Percentiles rank a stretch among this genome's conserved stretches.
These are phyloP conservation scores for Plasmodium gaboni DNA, from an alignment of 169 alveolate species.

Conservation along the genomic window DNA sequence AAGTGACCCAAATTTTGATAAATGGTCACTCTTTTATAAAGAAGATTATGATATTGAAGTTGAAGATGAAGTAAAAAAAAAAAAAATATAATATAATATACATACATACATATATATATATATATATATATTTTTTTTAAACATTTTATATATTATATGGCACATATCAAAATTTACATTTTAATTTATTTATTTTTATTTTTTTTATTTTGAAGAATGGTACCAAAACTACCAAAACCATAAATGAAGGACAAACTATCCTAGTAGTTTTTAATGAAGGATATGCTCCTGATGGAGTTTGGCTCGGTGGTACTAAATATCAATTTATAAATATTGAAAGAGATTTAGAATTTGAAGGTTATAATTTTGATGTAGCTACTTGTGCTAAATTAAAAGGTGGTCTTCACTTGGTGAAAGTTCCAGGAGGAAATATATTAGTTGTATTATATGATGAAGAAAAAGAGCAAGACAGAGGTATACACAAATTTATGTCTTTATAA, in stretches of 20 bases:
- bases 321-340: conserved; percentile 83
- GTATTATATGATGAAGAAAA: conserved; percentile 84
- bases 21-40: conserved; percentile 61
- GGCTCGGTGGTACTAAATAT: conserved; percentile 85
- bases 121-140: background rate
- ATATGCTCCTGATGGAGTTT: conserved; percentile 82
- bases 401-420: conserved; percentile 83
- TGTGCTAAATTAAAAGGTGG: conserved; percentile 87
- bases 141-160: background rate
- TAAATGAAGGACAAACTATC: conserved; percentile 51
- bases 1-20: conserved; percentile 46
- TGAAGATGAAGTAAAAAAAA: conserved; percentile 65
- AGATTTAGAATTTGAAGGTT: conserved; percentile 79
- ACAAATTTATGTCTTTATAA: background rate
- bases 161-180: background rate
- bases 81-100: background rate
- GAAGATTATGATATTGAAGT: conserved; percentile 70
- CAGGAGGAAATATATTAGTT: conserved; percentile 82
- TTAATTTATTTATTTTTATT: background rate
- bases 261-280: conserved; percentile 58
- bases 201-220: conserved; percentile 27
- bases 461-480: conserved; percentile 81
- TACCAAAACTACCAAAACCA: conserved; percentile 32
- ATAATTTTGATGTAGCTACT: conserved; percentile 82
- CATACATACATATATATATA: background rate